Conservation (phyloP, 2,329 filamentous ascomycete genomes). For the Colletotrichum cuscutae region DNA sequence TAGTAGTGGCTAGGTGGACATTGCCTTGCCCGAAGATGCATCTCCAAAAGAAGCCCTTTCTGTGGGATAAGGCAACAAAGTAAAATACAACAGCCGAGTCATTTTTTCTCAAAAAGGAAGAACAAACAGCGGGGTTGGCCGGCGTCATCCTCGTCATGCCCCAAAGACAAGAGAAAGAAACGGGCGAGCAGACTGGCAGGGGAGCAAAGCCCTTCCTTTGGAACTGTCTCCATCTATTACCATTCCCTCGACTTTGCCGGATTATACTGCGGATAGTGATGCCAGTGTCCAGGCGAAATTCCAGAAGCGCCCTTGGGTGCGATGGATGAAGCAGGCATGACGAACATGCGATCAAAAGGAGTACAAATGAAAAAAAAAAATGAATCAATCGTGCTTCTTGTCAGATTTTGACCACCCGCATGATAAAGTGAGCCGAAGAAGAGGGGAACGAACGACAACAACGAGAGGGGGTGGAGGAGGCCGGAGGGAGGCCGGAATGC, state of each 20-base stretch:
- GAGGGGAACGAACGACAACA: slow-evolving; percentile 7
- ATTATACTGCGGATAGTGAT: not conserved
- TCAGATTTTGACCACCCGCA: not conserved
- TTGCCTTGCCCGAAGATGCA: not conserved
- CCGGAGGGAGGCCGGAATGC: not conserved
- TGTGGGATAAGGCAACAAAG: not conserved
- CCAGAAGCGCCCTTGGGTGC: not conserved
- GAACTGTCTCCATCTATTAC: not conserved
- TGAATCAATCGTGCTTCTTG: not conserved
- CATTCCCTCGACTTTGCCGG: not conserved
- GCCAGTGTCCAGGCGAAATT: not conserved
- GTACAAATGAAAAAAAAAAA: not conserved
- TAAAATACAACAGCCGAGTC: slow-evolving; percentile 6
- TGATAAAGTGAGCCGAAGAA: slow-evolving; percentile 4
- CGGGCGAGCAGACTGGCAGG: not conserved
- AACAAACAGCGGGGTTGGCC: slow-evolving; percentile 14
- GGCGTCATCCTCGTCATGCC: not conserved
- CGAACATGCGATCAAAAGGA: not conserved
- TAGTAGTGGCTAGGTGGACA: not conserved
- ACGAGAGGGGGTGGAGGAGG: not conserved
- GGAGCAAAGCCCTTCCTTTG: not conserved
- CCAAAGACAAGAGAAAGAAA: not conserved
- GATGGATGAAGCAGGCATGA: not conserved
- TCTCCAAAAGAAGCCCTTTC: not conserved
- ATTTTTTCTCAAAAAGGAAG: not conserved